phyloP scores from a whole-genome alignment of 208 protist species.

The Acanthamoeba healyi region DNA sequence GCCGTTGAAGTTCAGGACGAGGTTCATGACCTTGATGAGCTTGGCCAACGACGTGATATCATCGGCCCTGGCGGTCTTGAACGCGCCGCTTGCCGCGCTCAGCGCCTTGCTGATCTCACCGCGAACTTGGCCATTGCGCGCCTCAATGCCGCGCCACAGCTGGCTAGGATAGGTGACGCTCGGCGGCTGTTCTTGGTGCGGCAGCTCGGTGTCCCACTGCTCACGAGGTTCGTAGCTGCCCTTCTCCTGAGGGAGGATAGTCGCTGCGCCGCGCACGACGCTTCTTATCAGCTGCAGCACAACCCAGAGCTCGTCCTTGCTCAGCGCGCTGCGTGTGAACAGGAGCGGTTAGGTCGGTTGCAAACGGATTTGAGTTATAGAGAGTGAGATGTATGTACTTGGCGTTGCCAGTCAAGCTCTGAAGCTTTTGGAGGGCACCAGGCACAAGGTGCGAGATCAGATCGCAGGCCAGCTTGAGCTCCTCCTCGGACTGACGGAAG shows the following conservation, averaged over 20 bases:
- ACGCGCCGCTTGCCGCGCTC: background rate
- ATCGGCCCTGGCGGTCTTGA: background rate
- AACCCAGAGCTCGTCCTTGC: background rate
- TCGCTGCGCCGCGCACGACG: conserved; percentile 8
- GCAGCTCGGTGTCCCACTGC: background rate
- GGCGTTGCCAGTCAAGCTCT: background rate
- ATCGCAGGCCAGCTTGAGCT: background rate
- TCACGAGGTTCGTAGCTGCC: background rate
- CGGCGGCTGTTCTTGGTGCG: background rate
- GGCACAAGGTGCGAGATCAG: background rate
- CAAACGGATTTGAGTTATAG: background rate
- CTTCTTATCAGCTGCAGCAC: background rate
- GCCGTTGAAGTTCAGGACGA: conserved; percentile 48
- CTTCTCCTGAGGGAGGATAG: background rate
- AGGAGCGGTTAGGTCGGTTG: no score
- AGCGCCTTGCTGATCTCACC: background rate
- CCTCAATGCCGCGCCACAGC: background rate
- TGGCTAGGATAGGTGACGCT: background rate
- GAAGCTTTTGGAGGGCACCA: background rate
- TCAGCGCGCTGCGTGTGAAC: background rate
- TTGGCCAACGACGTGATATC: background rate
- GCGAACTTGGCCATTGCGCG: background rate
- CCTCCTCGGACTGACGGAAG: background rate
- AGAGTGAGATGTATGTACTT: background rate
- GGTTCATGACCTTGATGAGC: conserved; percentile 32